phyloP scores from a whole-genome alignment of 2,329 filamentous ascomycete species.

The Cladophialophora exuberans region DNA sequence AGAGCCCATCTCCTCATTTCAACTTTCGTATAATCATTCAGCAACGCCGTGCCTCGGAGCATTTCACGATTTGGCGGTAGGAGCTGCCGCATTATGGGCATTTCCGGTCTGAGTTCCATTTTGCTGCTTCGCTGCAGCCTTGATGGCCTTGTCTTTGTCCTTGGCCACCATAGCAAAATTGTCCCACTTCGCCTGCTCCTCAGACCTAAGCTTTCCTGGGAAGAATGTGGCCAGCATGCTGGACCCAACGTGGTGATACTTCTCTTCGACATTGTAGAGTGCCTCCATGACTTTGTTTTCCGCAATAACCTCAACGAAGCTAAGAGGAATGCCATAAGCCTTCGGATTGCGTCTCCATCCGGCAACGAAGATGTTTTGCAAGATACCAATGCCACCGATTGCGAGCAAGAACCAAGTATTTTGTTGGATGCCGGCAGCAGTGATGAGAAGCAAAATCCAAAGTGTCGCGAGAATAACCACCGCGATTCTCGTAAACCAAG shows the following conservation, averaged over 20 bases:
- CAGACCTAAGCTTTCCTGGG: constrained; percentile 26
- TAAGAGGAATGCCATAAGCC: constrained; percentile 39
- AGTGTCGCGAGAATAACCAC: constrained; percentile 35
- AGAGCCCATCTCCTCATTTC: no score
- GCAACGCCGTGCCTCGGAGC: no score
- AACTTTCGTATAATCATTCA: no score
- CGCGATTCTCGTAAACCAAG: constrained; percentile 25
- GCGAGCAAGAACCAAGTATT: constrained; percentile 44
- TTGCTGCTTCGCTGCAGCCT: not conserved
- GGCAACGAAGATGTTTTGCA: constrained; percentile 43
- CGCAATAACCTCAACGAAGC: constrained; percentile 35
- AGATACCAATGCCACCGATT: constrained; percentile 43
- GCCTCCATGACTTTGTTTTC: constrained; percentile 40
- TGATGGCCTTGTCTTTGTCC: not conserved
- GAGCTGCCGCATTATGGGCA: not conserved
- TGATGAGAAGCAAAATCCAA: constrained; percentile 45
- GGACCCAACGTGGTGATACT: constrained; percentile 38
- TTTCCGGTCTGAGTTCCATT: not conserved
- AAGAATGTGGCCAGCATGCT: constrained; percentile 40
- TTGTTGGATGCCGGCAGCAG: constrained; percentile 39
- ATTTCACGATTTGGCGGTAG: not conserved
- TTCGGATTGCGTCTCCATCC: constrained; percentile 36
- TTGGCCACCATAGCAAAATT: not conserved
- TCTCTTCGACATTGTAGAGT: constrained; percentile 37
- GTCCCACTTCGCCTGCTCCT: constrained; percentile 21